phyloP scores from a whole-genome alignment of 331 rosid genomes.

The Spiraea crenata region DNA sequence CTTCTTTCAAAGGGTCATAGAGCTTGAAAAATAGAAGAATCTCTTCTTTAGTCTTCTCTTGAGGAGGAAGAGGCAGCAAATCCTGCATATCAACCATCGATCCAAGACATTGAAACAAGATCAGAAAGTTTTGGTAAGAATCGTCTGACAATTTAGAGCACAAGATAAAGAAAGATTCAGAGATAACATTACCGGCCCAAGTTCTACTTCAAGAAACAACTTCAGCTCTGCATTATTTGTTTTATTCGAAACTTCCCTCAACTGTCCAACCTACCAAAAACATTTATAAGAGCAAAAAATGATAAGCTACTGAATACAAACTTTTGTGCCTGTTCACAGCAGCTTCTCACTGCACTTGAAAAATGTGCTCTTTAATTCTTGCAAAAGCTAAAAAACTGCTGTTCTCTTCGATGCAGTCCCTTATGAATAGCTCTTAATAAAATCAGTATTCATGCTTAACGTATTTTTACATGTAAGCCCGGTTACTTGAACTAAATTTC shows the following conservation, averaged over 20 bases:
- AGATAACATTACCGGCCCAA: slow-evolving; percentile 59
- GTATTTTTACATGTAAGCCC: not conserved
- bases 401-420: not conserved
- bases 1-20: slow-evolving; percentile 83
- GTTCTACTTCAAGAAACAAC: slow-evolving; percentile 79
- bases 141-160: not conserved
- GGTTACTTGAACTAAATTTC: not conserved
- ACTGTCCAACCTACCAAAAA: slow-evolving; percentile 71
- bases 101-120: not conserved
- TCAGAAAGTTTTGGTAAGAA: not conserved
- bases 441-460: not conserved
- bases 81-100: slow-evolving; percentile 41
- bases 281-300: not conserved
- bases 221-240: slow-evolving; percentile 83
- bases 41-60: slow-evolving; percentile 88
- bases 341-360: no score
- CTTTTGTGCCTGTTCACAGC: not conserved
- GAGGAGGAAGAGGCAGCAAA: slow-evolving; percentile 63
- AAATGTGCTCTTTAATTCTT: no score
- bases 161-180: not conserved
- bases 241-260: slow-evolving; percentile 88
- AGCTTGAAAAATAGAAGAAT: slow-evolving; percentile 85
- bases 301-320: not conserved
- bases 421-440: not conserved
- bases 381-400: no score